These are phyloP conservation scores for Talaromyces sp. DNA, from an alignment of 2,329 filamentous ascomycete genomes.

Conservation along the genomic window DNA sequence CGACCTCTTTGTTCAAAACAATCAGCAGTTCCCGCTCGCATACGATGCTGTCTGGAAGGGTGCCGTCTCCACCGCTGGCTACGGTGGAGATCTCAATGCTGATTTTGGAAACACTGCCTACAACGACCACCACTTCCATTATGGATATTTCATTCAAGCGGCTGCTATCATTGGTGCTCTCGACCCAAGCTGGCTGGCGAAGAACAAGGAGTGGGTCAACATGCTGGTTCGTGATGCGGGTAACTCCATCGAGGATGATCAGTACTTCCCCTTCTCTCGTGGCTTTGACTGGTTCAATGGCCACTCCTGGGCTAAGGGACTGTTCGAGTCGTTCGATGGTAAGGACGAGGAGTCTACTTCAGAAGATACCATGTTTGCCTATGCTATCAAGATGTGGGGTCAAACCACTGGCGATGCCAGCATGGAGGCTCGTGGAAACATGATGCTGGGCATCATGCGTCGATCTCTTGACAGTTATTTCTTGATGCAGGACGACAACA, in stretches of 20 bases:
- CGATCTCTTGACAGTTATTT: constrained; percentile 80
- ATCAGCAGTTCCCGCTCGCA: constrained; percentile 63
- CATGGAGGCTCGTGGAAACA: constrained; percentile 79
- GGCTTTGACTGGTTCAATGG: constrained; percentile 94
- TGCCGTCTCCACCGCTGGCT: constrained; percentile 74
- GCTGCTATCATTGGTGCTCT: constrained; percentile 81
- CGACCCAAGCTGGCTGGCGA: constrained; percentile 71
- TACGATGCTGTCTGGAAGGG: constrained; percentile 72
- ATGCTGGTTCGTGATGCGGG: constrained; percentile 80
- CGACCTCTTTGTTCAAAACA: constrained; percentile 66
- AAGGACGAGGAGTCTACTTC: constrained; percentile 76
- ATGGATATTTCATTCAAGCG: constrained; percentile 84
- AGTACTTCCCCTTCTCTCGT: constrained; percentile 78
- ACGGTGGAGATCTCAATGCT: constrained; percentile 65
- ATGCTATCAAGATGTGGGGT: constrained; percentile 94
- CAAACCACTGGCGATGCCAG: constrained; percentile 71
- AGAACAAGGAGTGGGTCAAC: constrained; percentile 80
- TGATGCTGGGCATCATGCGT: constrained; percentile 79
- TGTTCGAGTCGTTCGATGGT: constrained; percentile 57
- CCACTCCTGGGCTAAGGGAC: constrained; percentile 81
- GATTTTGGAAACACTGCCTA: constrained; percentile 92
- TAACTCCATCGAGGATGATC: constrained; percentile 72
- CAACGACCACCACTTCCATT: constrained; percentile 66
- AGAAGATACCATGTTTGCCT: constrained; percentile 85
- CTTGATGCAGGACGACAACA: constrained; percentile 72